Base-by-base conservation (phyloP, 2,329 filamentous ascomycete species). In the Tricladium varicosporioides region DNA sequence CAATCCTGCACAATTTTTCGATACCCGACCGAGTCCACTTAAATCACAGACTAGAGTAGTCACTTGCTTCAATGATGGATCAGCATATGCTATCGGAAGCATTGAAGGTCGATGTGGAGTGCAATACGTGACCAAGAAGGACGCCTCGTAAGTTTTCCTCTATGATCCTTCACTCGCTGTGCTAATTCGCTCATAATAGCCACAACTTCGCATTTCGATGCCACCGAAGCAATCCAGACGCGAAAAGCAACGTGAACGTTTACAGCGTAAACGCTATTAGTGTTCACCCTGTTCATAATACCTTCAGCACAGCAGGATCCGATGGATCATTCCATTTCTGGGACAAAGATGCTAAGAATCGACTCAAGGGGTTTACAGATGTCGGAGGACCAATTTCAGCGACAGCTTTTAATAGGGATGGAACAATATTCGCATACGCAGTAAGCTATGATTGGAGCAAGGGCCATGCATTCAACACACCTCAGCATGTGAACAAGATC, bases 191-290 rank as follows among this genome's bases (percentile, higher is more conserved):
- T 16, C 10, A 15, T 2, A 49, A 52, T 61, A 87, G 85, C 66
- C 87, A 86, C 70, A 97, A 97, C 78, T 97, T 97, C 79, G 94
- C 90, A 47, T 97, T 97, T 85, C 97, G 96, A 75, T 97, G 93
- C 75, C 93, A 97, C 74, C 91, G 93, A 59, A 89, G 94, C 68
- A 82, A 83, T 2, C 83, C 87, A 1, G 75, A 83, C 22, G 3
- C 22, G 48, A 82, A 81, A 67, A 91, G 90, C 72, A 76, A 86
- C 57, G 88, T 87, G 67, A 92, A 92, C 69, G 92, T 97, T 66
- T 93, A 91, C 78, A 86, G 91, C 2, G 91, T 97, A 71, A 97
- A 97, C 76, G 88, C 91, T 65, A 97, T 97, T 73, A 93, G 89
- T 22, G 96, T 97, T 83, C 92, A 97, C 75, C 93, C 93, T 1